Base-by-base conservation (phyloP, 768 basidiomycete species). In the Trametes coccinea region DNA sequence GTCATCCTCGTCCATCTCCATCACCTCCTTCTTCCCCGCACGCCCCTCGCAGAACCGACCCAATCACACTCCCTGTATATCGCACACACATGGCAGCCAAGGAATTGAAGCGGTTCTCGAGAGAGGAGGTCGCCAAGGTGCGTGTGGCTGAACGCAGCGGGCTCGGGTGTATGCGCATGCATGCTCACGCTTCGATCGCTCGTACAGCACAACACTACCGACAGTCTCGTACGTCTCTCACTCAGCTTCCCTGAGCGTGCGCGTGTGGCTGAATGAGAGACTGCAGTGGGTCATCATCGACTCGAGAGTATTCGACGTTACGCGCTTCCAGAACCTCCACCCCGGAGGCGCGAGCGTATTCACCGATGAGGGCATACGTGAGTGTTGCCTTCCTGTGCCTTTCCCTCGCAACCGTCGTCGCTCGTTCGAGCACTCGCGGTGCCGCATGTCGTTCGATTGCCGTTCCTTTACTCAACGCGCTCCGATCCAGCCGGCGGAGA, bases 311-410 rank as follows among this genome's bases (percentile, higher is more conserved):
- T 92, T 84, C 70, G 87, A 93, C 70, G 74, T 95, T 17, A 85
- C 86, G 55, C 86, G 84, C 67, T 94, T 95, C 73, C 81, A 80
- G 41, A 79, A 78, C 47, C 77, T 92, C 65, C 93, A 95, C 71
- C 93, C 90, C 4, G 93, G 92, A 45, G 92, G 92, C 11, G 72
- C 80, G 0, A 80, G 84, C 2, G 90, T 92, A 37, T 78, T 95
- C 14, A 72, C 84, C 31, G 87, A 90, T 68, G 73, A 77, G 10
- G 86, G 88, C 69, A 81, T 93, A 52, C 87, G 88, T 90, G 87
- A 85, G 62, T 62, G 83, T 63, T 29, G n/a, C 14, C 29, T 52
- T 39, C 37, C 43, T 14, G 1, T 33, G 10, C 43, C 14, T 39
- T 22, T 22, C 2, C 14, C 16, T 31, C 8, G 14, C 5, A n/a